These are phyloP conservation scores for Schizophyllum commune DNA, from an alignment of 1,284 basidiomycete genomes.

Conservation along the genomic window DNA sequence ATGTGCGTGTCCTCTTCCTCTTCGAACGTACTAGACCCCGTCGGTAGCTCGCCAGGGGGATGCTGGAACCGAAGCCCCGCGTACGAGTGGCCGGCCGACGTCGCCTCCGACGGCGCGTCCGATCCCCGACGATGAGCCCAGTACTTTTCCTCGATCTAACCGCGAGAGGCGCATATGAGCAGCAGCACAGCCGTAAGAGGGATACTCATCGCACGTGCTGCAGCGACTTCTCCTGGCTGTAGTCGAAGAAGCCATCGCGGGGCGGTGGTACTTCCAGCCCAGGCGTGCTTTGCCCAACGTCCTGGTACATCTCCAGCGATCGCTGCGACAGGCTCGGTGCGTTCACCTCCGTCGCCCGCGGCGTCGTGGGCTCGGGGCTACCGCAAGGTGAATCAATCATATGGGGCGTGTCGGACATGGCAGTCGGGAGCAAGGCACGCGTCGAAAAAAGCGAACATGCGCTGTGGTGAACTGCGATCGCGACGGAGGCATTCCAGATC, in stretches of 20 bases:
- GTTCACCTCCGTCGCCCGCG: not conserved
- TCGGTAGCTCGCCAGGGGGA: slow-evolving; percentile 15
- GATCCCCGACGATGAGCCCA: slow-evolving; percentile 52
- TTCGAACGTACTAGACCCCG: slow-evolving; percentile 19
- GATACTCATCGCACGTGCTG: slow-evolving; percentile 48
- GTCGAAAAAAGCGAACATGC: not conserved
- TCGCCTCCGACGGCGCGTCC: slow-evolving; percentile 36
- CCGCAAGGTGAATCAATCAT: not conserved
- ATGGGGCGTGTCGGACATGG: not conserved
- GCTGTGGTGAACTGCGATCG: not conserved
- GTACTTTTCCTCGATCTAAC: slow-evolving; percentile 66
- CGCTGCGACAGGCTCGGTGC: not conserved
- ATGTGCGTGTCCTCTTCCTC: slow-evolving; percentile 34
- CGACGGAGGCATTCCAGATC: not conserved
- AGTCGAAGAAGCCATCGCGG: slow-evolving; percentile 68
- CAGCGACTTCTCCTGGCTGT: slow-evolving; percentile 65
- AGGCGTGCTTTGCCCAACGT: slow-evolving; percentile 3
- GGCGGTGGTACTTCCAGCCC: slow-evolving; percentile 46
- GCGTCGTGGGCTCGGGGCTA: not conserved
- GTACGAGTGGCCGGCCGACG: slow-evolving; percentile 19
- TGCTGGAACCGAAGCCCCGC: slow-evolving; percentile 24
- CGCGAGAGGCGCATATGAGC: slow-evolving; percentile 1
- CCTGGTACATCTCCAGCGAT: not conserved
- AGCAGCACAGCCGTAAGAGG: not conserved
- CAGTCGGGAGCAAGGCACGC: not conserved